A percentile compares a stretch with the other conserved stretches of the same genome.
phyloP scores from a whole-genome alignment of 441 rosid species.

The Gossypium trilobum region DNA sequence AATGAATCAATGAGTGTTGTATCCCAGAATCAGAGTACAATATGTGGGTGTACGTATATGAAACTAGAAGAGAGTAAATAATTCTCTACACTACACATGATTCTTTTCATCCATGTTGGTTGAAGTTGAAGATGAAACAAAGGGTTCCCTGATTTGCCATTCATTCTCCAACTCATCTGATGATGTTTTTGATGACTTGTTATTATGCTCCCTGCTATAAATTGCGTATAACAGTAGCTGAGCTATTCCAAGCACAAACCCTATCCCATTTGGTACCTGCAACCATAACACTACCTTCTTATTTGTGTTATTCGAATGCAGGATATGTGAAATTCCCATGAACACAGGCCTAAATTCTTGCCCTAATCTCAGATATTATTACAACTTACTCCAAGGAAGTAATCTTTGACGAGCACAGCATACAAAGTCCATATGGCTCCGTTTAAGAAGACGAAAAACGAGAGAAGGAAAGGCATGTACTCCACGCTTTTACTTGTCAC shows the following conservation, averaged over 20 bases:
- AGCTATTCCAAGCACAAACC: conserved; percentile 35
- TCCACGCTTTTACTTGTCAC: conserved; percentile 37
- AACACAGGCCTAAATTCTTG: no score
- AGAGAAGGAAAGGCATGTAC: conserved; percentile 56
- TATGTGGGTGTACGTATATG: no score
- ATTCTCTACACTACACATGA: background rate
- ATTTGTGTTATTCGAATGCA: no score
- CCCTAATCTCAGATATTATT: no score
- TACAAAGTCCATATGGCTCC: conserved; percentile 47
- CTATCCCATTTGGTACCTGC: conserved; percentile 45
- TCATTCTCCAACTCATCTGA: conserved; percentile 15
- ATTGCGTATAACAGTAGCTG: conserved; percentile 40
- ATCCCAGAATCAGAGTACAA: no score
- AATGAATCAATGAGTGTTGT: no score
- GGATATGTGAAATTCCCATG: no score
- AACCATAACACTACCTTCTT: background rate
- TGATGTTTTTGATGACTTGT: background rate
- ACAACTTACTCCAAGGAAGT: conserved; percentile 40
- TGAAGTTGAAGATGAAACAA: conserved; percentile 16
- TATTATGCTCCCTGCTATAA: conserved; percentile 23
- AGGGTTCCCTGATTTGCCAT: conserved; percentile 16
- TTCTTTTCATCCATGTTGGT: background rate
- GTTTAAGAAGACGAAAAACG: conserved; percentile 42
- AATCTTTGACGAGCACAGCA: conserved; percentile 35
- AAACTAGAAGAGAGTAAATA: background rate